phyloP scores from a whole-genome alignment of 768 basidiomycete genomes.

The Astraeus odoratus region DNA sequence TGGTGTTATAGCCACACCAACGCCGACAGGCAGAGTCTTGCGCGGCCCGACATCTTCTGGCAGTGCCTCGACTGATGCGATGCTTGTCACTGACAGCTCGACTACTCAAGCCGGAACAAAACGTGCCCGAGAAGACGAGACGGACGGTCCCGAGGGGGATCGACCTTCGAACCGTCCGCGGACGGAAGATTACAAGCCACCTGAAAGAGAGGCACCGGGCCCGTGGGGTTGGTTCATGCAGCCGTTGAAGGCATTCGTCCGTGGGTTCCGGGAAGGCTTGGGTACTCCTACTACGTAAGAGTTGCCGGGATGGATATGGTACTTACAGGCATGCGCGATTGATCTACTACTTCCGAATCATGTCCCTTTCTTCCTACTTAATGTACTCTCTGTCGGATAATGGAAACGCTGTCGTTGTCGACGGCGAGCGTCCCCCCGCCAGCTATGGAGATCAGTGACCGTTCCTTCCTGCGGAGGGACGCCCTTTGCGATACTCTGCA shows the following conservation, averaged over 20 bases:
- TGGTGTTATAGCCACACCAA: slow-evolving; percentile 11
- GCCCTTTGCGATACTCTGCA: slow-evolving; percentile 11
- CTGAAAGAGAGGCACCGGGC: slow-evolving; percentile 39
- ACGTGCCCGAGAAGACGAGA: slow-evolving; percentile 41
- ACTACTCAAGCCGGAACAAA: slow-evolving; percentile 33
- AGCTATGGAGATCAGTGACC: too few relatives aligned
- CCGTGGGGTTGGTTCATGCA: slow-evolving; percentile 53
- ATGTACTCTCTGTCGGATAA: slow-evolving; percentile 9
- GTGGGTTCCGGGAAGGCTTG: slow-evolving; percentile 62
- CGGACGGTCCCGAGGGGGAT: slow-evolving; percentile 29
- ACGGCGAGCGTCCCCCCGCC: neutral
- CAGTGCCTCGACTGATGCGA: slow-evolving; percentile 31
- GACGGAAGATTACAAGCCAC: slow-evolving; percentile 37
- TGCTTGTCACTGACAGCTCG: slow-evolving; percentile 26
- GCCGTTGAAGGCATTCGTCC: slow-evolving; percentile 58
- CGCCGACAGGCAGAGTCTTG: slow-evolving; percentile 8
- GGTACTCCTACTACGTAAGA: slow-evolving; percentile 17
- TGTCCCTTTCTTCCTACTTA: slow-evolving; percentile 2
- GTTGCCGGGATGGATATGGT: slow-evolving; percentile 1
- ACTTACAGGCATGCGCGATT: neutral
- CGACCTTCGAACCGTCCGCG: slow-evolving; percentile 48
- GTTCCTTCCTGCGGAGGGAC: neutral
- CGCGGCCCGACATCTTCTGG: slow-evolving; percentile 11
- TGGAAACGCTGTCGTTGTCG: neutral
- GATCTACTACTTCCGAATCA: neutral